A percentile compares a stretch with the other conserved stretches of the same genome.
phyloP scores from a whole-genome alignment of 371 early-diverging fungal genomes.

The Chytridium lagenaria region DNA sequence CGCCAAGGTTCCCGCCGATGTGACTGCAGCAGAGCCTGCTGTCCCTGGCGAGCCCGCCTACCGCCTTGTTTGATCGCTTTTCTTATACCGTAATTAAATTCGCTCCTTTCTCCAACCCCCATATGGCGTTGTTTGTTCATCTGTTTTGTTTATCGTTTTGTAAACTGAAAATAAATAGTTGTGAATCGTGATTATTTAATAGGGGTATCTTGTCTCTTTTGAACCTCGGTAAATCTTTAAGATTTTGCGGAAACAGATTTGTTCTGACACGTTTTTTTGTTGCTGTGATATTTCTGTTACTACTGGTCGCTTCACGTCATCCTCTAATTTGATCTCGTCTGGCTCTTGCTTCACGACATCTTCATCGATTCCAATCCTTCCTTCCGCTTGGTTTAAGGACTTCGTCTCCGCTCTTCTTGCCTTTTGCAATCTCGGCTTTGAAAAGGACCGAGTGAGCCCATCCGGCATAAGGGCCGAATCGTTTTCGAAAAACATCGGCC shows the following conservation, averaged over 20 bases:
- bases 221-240: neutral
- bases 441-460: slow-evolving; percentile 78
- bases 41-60: slow-evolving; percentile 56
- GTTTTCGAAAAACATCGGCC: slow-evolving; percentile 70
- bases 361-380: neutral
- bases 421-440: neutral
- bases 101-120: too few relatives aligned
- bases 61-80: slow-evolving; percentile 26
- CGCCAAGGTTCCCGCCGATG: slow-evolving; percentile 37
- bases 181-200: neutral
- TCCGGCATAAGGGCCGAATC: slow-evolving; percentile 88
- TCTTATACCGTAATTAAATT: neutral
- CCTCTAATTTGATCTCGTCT: neutral
- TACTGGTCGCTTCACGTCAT: too few relatives aligned
- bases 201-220: slow-evolving; percentile 1
- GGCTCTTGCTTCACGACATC: neutral
- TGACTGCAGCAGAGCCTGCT: slow-evolving; percentile 50
- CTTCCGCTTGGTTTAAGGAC: neutral
- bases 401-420: neutral
- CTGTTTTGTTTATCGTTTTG: neutral
- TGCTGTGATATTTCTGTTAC: too few relatives aligned
- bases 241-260: neutral
- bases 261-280: neutral
- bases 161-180: too few relatives aligned
- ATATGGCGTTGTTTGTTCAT: neutral